Evolutionary conservation across 331 rosid species (phyloP).

Genomic region (Phaseolus coccineus): DNA sequence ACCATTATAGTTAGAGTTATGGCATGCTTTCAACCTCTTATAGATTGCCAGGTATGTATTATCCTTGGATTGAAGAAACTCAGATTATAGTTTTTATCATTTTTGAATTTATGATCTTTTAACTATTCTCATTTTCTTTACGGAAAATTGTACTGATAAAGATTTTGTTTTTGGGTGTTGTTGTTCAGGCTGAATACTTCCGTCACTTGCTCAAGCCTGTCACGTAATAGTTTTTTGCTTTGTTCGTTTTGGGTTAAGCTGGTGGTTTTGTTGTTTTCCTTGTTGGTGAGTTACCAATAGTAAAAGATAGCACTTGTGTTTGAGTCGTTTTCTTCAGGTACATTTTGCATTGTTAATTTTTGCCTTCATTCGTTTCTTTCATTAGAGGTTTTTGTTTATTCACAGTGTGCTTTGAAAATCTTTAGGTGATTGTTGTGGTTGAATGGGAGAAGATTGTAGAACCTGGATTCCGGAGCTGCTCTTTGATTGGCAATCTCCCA

Average conservation of each 20-base stretch:
- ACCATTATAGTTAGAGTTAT: conserved; percentile 93
- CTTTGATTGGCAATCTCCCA: conserved; percentile 63
- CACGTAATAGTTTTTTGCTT: conserved; percentile 64
- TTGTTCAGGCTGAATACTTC: conserved; percentile 90
- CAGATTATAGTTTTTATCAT: neutral
- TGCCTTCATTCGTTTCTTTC: neutral
- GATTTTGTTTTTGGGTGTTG: conserved; percentile 10
- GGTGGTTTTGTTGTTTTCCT: conserved; percentile 70
- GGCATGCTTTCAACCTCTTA: conserved; percentile 98
- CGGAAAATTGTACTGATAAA: neutral
- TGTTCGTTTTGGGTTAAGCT: conserved; percentile 59
- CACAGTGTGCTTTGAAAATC: neutral
- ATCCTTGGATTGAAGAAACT: neutral
- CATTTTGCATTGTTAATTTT: conserved; percentile 13
- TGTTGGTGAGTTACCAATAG: conserved; percentile 60
- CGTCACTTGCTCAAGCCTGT: conserved; percentile 99
- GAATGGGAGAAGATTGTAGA: conserved; percentile 81
- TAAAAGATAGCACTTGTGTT: conserved; percentile 62
- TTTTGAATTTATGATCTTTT: neutral
- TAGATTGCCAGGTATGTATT: conserved; percentile 94
- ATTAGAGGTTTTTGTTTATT: neutral
- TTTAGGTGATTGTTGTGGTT: conserved; percentile 68
- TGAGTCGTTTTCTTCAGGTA: conserved; percentile 71
- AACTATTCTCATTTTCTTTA: neutral
- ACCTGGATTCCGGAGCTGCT: conserved; percentile 60